Evolutionary conservation across 148 eudicot genomes (phyloP).

Genomic region (Rhododendron henanense): DNA sequence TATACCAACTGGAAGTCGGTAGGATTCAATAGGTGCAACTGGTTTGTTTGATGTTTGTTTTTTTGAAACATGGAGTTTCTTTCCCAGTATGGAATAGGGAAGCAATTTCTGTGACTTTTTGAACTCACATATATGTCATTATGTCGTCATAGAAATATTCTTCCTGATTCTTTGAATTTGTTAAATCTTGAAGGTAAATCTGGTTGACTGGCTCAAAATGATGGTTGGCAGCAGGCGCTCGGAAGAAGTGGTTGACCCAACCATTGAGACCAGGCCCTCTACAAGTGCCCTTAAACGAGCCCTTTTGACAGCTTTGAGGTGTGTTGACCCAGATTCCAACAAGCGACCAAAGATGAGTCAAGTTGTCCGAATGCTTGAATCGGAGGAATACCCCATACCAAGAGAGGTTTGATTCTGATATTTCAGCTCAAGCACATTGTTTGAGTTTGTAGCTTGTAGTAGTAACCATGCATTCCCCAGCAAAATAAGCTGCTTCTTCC

Average conservation of each 20-base stretch:
- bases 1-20: not conserved
- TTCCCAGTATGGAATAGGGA: not conserved
- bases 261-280: slow-evolving; percentile 61
- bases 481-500: slow-evolving; percentile 1
- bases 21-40: not conserved
- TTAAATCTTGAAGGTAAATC: slow-evolving; percentile 52
- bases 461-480: not conserved
- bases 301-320: slow-evolving; percentile 81
- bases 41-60: not conserved
- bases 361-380: slow-evolving; percentile 92
- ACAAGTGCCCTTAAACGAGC: slow-evolving; percentile 80
- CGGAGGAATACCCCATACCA: slow-evolving; percentile 82
- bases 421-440: not conserved
- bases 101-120: not conserved
- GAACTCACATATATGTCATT: not conserved
- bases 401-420: slow-evolving; percentile 54
- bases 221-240: slow-evolving; percentile 82
- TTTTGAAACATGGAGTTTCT: not conserved
- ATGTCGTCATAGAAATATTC: not conserved
- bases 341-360: slow-evolving; percentile 88
- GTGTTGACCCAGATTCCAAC: slow-evolving; percentile 80
- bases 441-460: not conserved
- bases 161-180: slow-evolving; percentile 6
- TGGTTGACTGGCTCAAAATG: slow-evolving; percentile 90
- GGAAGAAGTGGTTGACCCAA: slow-evolving; percentile 87